Conservation (phyloP, 768 basidiomycete genomes). For the Pulveroboletus sp. region DNA sequence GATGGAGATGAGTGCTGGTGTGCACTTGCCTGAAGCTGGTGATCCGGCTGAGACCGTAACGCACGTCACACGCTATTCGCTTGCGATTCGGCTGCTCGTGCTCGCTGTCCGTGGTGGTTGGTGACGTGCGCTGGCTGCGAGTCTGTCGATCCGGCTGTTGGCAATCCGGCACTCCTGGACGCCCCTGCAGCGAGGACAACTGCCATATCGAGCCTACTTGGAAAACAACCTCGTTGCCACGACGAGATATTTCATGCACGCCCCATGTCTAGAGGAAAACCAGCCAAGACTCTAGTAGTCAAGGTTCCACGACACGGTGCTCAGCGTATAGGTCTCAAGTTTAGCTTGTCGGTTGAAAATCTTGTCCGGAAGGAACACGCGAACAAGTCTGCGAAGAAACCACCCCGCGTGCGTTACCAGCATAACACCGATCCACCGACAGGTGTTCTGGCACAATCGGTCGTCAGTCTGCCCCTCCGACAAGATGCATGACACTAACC, state of each 20-base stretch:
- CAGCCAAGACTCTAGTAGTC: slow-evolving; percentile 52
- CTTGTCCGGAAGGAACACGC: slow-evolving; percentile 47
- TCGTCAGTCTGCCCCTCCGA: slow-evolving; percentile 42
- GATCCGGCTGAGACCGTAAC: slow-evolving; percentile 11
- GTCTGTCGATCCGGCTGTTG: background rate
- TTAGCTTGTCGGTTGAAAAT: slow-evolving; percentile 53
- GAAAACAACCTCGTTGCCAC: background rate
- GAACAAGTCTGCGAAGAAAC: slow-evolving; percentile 43
- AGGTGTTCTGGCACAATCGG: slow-evolving; percentile 49
- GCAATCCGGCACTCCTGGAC: too few species aligned
- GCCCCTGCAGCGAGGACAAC: background rate
- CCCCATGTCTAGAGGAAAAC: slow-evolving; percentile 38
- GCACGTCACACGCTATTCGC: slow-evolving; percentile 5
- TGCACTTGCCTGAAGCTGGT: too few species aligned
- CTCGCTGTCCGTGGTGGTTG: background rate
- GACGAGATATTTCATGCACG: background rate
- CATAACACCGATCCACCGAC: slow-evolving; percentile 50
- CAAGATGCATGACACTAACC: background rate
- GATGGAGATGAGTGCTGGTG: background rate
- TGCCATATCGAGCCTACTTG: slow-evolving; percentile 12
- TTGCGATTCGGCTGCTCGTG: background rate
- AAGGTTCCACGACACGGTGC: slow-evolving; percentile 73
- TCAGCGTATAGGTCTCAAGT: slow-evolving; percentile 61
- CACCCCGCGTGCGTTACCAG: slow-evolving; percentile 39
- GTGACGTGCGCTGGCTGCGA: too few species aligned